phyloP scores from a whole-genome alignment of 345 rosid species.

The Psidium guajava region DNA sequence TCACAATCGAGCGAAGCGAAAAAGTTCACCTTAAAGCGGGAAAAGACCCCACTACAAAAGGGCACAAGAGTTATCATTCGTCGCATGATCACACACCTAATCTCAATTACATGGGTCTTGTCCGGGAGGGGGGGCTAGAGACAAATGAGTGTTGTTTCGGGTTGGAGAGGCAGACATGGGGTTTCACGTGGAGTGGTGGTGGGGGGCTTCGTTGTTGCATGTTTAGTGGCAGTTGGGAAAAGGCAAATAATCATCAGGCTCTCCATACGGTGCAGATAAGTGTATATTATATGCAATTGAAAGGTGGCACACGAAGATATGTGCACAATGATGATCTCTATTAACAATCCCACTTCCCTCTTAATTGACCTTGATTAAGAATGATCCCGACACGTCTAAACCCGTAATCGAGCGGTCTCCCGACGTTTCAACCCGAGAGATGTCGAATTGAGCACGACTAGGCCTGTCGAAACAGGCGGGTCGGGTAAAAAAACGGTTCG shows the following conservation, averaged over 20 bases:
- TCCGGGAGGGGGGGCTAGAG: neutral
- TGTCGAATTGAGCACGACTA: too few relatives aligned
- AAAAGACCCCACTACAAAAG: neutral
- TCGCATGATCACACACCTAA: neutral
- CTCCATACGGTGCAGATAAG: neutral
- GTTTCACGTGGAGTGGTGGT: neutral
- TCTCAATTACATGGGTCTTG: neutral
- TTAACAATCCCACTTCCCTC: neutral
- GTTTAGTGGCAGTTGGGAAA: neutral
- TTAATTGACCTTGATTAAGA: neutral
- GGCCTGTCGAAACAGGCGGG: too few relatives aligned
- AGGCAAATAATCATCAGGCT: neutral
- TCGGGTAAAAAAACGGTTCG: too few relatives aligned
- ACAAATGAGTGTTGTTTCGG: neutral
- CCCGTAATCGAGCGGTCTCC: fast-evolving
- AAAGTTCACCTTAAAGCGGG: neutral
- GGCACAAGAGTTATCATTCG: neutral
- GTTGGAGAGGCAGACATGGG: neutral
- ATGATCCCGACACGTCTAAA: fast-evolving
- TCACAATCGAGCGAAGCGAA: fast-evolving
- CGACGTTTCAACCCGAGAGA: fast-evolving
- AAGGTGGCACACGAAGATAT: neutral
- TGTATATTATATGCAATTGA: neutral
- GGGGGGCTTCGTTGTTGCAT: neutral
- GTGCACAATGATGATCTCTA: neutral